Evolutionary conservation across 345 rosid species (phyloP), one percentile per base, ranked within the genome.

Genomic region (Populus euphratica): DNA sequence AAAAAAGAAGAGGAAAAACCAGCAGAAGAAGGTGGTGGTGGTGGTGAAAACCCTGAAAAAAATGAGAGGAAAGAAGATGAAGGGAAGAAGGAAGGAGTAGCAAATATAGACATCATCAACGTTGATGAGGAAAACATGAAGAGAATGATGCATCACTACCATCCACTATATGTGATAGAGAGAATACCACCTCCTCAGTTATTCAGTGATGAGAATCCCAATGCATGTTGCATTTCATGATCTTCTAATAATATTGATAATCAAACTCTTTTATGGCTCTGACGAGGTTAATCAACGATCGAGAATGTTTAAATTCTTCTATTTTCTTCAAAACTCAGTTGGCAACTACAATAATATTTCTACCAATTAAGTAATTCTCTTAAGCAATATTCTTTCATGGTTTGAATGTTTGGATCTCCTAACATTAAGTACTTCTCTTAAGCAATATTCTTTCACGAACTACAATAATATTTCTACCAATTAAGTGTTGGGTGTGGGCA

Each of bases 171-270:
- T 69, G 85, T 90, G 75, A 85, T 92, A 5, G 97, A 96, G 77
- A 83, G 84, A 74, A 88, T 91, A 78, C 96, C 94, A 29, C 90
- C 98, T 17, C 95, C 98, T 69, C 98, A 92, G 84, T 89, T 93
- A 69, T 96, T 93, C 81, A 96, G 99, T 52, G 99, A 96, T 67
- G 99, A 96, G 85, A 96, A 96, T 78, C 99, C 98, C 21, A 92
- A 96, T 73, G 99, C 99, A 7, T 96, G 99, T 73, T 86, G 87
- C 85, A 89, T 96, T 77, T 86, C 91, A 62, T 96, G 81, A 87
- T 74, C 35, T 27, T 67, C 25, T 38, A 9, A 67, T 17, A 11
- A 20, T 2, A 66, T 66, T 21, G 17, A 68, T 68, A 18, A 68
- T 68, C 61, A 47, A 49, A 41, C 49, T 70, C 73, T 33, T 33